Percentiles rank a stretch among this genome's conserved stretches.
phyloP scores from a whole-genome alignment of 495 filamentous ascomycete genomes.

The Penicillium parvum region DNA sequence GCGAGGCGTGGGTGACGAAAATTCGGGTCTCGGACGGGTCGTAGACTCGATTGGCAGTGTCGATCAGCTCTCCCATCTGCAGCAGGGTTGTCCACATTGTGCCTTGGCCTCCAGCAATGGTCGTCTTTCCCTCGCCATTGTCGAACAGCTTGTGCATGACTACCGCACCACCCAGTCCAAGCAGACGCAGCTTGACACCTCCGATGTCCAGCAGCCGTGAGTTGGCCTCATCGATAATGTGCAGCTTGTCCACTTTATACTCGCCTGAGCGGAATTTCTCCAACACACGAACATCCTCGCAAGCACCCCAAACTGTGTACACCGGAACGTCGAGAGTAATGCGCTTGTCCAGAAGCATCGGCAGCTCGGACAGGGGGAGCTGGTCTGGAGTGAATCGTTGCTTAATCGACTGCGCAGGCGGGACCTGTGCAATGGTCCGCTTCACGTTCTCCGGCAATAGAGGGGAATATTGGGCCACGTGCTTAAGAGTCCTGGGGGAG shows the following conservation, averaged over 20 bases:
- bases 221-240: conserved; percentile 97
- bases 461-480: conserved; percentile 97
- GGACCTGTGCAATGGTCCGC: conserved; percentile 69
- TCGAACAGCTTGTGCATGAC: conserved; percentile 99
- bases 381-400: conserved; percentile 72
- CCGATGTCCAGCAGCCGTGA: conserved; percentile 91
- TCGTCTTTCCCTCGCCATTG: conserved; percentile 96
- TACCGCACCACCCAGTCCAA: conserved; percentile 92
- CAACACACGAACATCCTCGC: conserved; percentile 95
- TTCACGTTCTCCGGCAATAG: conserved; percentile 84
- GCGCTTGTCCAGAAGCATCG: conserved; percentile 82
- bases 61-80: conserved; percentile 97
- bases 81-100: conserved; percentile 99
- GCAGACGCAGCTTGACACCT: conserved; percentile 90
- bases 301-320: conserved; percentile 98
- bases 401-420: conserved; percentile 66
- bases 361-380: conserved; percentile 90
- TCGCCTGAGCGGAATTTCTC: conserved; percentile 98
- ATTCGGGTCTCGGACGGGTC: conserved; percentile 98
- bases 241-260: conserved; percentile 95
- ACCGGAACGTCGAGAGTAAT: conserved; percentile 92
- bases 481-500: conserved; percentile 77
- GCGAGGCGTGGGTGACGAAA: conserved; percentile 96
- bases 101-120: conserved; percentile 95
- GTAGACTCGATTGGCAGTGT: conserved; percentile 96